Evolutionary conservation across 169 alveolate genomes (phyloP).

Genomic region (Theileria annulata): DNA sequence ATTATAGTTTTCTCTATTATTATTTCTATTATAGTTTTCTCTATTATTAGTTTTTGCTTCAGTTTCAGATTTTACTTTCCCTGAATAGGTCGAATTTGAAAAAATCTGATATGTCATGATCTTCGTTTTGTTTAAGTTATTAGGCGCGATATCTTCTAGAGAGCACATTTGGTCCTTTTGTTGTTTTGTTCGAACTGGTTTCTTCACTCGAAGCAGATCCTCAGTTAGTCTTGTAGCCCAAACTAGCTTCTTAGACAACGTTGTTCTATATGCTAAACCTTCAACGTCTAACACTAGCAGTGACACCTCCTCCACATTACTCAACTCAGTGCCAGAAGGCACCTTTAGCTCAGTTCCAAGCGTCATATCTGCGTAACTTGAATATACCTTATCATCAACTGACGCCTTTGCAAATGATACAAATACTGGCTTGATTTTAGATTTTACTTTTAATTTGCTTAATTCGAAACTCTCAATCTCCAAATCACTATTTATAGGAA

Average conservation of each 20-base stretch:
- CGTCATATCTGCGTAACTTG: too few relatives aligned
- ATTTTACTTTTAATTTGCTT: neutral
- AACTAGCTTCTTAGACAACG: conserved; percentile 31
- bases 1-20: neutral
- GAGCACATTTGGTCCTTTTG: conserved; percentile 22
- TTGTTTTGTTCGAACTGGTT: conserved; percentile 23
- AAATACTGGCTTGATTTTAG: neutral
- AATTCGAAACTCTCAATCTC: neutral
- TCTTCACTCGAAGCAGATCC: conserved; percentile 43
- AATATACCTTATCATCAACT: too few relatives aligned
- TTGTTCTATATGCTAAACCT: conserved; percentile 54
- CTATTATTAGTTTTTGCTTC: neutral
- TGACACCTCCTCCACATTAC: conserved; percentile 26
- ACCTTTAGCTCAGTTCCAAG: too few relatives aligned
- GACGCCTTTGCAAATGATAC: neutral
- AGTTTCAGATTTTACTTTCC: neutral
- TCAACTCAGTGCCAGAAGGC: too few relatives aligned
- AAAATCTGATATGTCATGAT: conserved; percentile 10
- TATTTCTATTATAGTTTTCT: neutral
- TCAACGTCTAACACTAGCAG: conserved; percentile 61
- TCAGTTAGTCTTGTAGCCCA: conserved; percentile 65
- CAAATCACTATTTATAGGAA: too few relatives aligned
- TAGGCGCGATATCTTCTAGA: conserved; percentile 20
- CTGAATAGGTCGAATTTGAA: neutral
- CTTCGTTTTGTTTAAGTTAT: conserved; percentile 4